Base-by-base conservation (phyloP, 1,284 basidiomycete species). In the Melampsora larici-populina region DNA sequence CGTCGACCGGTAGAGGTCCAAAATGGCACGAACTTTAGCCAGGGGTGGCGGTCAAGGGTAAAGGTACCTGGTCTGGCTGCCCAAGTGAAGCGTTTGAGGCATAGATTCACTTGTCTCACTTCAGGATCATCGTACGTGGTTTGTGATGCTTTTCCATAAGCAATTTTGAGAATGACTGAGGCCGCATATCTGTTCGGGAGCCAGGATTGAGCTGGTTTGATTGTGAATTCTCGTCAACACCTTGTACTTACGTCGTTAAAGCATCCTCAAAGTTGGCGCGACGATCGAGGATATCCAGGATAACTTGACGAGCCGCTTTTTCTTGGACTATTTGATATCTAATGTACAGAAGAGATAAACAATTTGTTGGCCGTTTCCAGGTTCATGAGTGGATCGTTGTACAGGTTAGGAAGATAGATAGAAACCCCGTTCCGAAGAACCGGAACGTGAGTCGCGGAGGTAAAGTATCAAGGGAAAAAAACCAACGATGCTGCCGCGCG, bases 111-210 rank as follows among this genome's bases (percentile, higher is more conserved):
- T 24, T 86, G 85, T 21, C 83, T 78, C 1, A 91, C 86, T 48
- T 89, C 88, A 0, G 87, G 87, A 79, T 90, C 89, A 2, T 87
- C 84, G 78, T 86, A 87, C 0, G 83, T 85, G 55, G 86, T 87
- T 11, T 70, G 87, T 81, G 79, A 85, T 46, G 86, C 84, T 78
- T 88, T 89, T 0, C 89, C 90, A 79, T 91, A 91, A 8, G 89
- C 88, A 65, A 91, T 85, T 1, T 87, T 86, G 83, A 91, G 86
- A 1, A 90, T 89, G 0, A 90, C 86, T 0, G 87, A 88, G 0
- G 89, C 87, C 0, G 89, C 87, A 80, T 75, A 70, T 9, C 72
- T 79, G 36, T 40, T 67, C 67, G 13, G 46, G 24, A 49, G 11
- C 5, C 40, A 74, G 1, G 43, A 70, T 46, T 63, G 51, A 64